Evolutionary conservation across 306 rosid genomes (phyloP).

Genomic region (Elaeagnus macrophylla): DNA sequence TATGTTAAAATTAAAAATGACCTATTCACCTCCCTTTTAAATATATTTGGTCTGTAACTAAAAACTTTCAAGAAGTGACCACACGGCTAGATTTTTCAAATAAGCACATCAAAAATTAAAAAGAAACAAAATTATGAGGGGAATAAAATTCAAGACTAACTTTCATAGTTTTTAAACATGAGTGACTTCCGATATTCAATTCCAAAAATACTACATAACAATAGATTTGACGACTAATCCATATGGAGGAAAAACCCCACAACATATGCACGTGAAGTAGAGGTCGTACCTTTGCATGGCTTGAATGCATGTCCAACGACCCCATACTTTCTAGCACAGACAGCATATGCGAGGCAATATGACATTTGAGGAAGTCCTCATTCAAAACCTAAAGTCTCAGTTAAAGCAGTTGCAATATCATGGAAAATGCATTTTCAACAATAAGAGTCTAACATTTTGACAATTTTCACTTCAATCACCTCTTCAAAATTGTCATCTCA

Average conservation of each 20-base stretch:
- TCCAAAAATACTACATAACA: background rate
- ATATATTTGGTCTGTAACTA: no score
- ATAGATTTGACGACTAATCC: background rate
- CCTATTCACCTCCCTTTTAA: no score
- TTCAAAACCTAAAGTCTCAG: constrained; percentile 47
- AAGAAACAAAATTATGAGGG: no score
- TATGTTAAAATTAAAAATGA: no score
- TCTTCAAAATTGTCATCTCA: background rate
- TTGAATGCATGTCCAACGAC: constrained; percentile 28
- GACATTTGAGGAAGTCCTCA: constrained; percentile 74
- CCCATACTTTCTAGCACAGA: constrained; percentile 34
- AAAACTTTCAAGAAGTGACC: no score
- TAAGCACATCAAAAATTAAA: no score
- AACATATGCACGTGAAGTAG: constrained; percentile 6
- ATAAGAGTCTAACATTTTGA: background rate
- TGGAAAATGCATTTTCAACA: constrained; percentile 4
- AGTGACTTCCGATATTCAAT: background rate
- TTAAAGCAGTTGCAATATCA: constrained; percentile 10
- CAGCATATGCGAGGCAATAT: constrained; percentile 51
- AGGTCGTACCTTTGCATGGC: constrained; percentile 60
- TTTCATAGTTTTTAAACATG: background rate
- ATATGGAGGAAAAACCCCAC: background rate
- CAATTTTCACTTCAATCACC: background rate
- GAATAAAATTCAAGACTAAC: no score
- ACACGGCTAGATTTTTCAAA: no score